phyloP scores from a whole-genome alignment of 2,329 filamentous ascomycete species.

The Thielaviopsis euricoi region DNA sequence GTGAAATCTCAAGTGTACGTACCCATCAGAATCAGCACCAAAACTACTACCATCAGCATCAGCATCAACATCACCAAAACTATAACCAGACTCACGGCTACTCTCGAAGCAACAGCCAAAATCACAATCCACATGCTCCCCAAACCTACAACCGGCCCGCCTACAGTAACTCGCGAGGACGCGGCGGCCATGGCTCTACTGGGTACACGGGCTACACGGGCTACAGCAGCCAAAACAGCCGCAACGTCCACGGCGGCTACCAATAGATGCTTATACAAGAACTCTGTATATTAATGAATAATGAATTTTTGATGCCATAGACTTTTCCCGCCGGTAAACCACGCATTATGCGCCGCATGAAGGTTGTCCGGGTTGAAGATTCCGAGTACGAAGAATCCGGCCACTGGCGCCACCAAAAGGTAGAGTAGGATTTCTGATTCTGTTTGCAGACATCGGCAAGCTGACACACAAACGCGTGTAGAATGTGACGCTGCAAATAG shows the following conservation, averaged over 20 bases:
- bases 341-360: constrained; percentile 10
- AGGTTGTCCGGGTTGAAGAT: constrained; percentile 6
- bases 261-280: not conserved
- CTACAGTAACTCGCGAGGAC: not conserved
- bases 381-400: not conserved
- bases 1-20: constrained; percentile 8
- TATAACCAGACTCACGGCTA: not conserved
- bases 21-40: constrained; percentile 2
- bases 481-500: constrained; percentile 69
- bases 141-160: not conserved
- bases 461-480: constrained; percentile 21
- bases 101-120: not conserved
- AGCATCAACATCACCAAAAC: not conserved
- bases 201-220: not conserved
- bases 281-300: constrained; percentile 10
- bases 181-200: not conserved
- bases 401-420: constrained; percentile 5
- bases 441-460: not conserved
- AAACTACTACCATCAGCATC: not conserved
- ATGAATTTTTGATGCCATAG: constrained; percentile 8
- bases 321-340: constrained; percentile 3
- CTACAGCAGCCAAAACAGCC: not conserved
- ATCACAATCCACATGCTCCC: not conserved
- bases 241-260: not conserved
- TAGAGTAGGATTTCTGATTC: not conserved